phyloP scores from a whole-genome alignment of 495 filamentous ascomycete species.

The Aspergillus avenaceus region DNA sequence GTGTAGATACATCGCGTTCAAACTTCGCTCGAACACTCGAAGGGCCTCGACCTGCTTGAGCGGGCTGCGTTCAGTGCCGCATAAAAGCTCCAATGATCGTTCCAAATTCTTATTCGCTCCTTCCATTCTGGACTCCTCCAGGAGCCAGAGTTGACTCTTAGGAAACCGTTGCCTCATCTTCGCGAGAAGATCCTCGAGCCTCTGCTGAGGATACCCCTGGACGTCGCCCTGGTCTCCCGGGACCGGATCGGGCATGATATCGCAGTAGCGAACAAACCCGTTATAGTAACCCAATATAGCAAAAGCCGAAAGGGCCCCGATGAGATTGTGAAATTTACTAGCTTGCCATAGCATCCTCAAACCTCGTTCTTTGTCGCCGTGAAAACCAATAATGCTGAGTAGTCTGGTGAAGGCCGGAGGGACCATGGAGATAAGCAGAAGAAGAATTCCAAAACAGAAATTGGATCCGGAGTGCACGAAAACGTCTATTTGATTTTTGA shows the following conservation, averaged over 20 bases:
- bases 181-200: slow-evolving; percentile 62
- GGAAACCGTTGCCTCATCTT: slow-evolving; percentile 77
- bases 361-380: slow-evolving; percentile 81
- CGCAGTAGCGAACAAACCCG: slow-evolving; percentile 75
- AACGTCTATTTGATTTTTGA: slow-evolving; percentile 68
- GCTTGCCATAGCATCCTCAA: slow-evolving; percentile 89
- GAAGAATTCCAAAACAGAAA: slow-evolving; percentile 83
- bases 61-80: slow-evolving; percentile 53
- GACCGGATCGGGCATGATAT: slow-evolving; percentile 66
- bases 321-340: slow-evolving; percentile 80
- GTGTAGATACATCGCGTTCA: slow-evolving; percentile 77
- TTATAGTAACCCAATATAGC: slow-evolving; percentile 84
- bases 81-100: slow-evolving; percentile 62
- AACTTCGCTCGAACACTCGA: slow-evolving; percentile 76
- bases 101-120: slow-evolving; percentile 63
- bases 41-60: slow-evolving; percentile 83
- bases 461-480: slow-evolving; percentile 86
- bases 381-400: slow-evolving; percentile 85
- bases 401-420: slow-evolving; percentile 84
- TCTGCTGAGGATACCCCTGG: slow-evolving; percentile 68
- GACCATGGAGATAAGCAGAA: slow-evolving; percentile 83
- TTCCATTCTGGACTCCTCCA: slow-evolving; percentile 84
- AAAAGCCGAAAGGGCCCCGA: slow-evolving; percentile 84
- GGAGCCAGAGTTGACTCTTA: slow-evolving; percentile 77
- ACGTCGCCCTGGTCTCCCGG: slow-evolving; percentile 50